Evolutionary conservation across 495 filamentous ascomycete species (phyloP), one percentile per base, ranked within the genome.

Genomic region (Talaromyces ruber): DNA sequence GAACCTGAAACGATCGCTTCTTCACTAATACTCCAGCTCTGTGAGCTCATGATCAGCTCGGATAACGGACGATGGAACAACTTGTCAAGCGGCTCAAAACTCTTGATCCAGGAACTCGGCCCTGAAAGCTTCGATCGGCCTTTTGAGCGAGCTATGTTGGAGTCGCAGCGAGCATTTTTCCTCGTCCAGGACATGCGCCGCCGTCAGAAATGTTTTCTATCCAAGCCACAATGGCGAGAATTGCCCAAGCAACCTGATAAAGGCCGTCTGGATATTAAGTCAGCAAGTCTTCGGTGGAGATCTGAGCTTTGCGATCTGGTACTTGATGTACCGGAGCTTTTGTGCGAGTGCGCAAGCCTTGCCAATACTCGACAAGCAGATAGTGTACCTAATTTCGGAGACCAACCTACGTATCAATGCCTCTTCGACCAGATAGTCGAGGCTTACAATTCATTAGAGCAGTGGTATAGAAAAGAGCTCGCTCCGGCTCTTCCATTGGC

Each of bases 131-230:
- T 54, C 51, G 22, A 54, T 11, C 51, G n/a, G 51, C n/a, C 22
- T 54, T 54, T 54, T 54, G 51, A 54, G n/a, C 51, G 51, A 54
- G 51, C 51, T 6, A 54, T 54, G 51, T 54, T 54, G 51, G 51
- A 54, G 22, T 54, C 51, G 26, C 51, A 54, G 51, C 51, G 51
- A 54, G 51, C 51, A 28, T 54, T 54, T 4, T 54, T 54, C 21
- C 51, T 54, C 11, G 51, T 28, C 28, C 51, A 54, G 51, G 51
- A 54, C 21, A 54, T 54, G 51, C 26, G 51, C 26, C 51, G 51
- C 8, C 51, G 21, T 25, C 51, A 54, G 26, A 6, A 12, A 28
- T 54, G 51, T 54, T 54, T 54, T 16, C 26, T 54, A 54, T 54
- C 51, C 22, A 24, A 54, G 22, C 51, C 51, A 54, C 51, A 54